Base-by-base conservation (phyloP, 371 early-diverging fungal species). In the Parasitella parasitica region DNA sequence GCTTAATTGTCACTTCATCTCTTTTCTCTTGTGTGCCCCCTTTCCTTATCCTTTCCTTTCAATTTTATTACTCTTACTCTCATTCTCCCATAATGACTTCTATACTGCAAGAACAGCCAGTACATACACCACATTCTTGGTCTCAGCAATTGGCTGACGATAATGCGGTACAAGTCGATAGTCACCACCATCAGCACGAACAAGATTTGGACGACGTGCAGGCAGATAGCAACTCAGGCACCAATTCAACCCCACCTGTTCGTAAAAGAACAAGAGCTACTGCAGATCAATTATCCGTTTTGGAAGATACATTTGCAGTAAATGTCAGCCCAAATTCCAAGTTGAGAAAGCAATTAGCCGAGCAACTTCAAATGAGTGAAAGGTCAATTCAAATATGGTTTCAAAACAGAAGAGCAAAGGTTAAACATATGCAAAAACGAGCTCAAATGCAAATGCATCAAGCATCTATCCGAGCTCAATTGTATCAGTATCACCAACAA, bases 331-430 rank as follows among this genome's bases (percentile, higher is more conserved):
- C 93, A 28, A 90, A 90, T 57, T 87, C 86, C 34, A 90, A 92
- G 60, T 81, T 93, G 52, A 90, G 98, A 50, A 92, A 91, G 70
- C 86, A 88, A 36, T 82, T 98, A 7, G 89, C 94, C 20, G 86
- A 87, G 59, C 87, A 92, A 68, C 85, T 98, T 26, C 83, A 89
- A 54, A 97, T 98, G 96, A 93, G 94, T 38, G 89, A 89, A 53
- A 84, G 94, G 66, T 89, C 94, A 5, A 95, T 99, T 57, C 97
- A 98, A 75, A 95, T 99, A 59, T 99, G 99, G 99, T 99, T 99
- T 82, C 99, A 99, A 76, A 99, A 99, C 84, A 85, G 95, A 72
- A 85, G 99, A 59, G 96, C 97, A 12, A 97, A 96, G 73, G 89
- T 89, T 8, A 96, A 95, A 78, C 89, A 82, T 60, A 83, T 82